A percentile compares a stretch with the other conserved stretches of the same genome.
Conservation (phyloP, 768 basidiomycete species). For the Xanthoconium stramineum region DNA sequence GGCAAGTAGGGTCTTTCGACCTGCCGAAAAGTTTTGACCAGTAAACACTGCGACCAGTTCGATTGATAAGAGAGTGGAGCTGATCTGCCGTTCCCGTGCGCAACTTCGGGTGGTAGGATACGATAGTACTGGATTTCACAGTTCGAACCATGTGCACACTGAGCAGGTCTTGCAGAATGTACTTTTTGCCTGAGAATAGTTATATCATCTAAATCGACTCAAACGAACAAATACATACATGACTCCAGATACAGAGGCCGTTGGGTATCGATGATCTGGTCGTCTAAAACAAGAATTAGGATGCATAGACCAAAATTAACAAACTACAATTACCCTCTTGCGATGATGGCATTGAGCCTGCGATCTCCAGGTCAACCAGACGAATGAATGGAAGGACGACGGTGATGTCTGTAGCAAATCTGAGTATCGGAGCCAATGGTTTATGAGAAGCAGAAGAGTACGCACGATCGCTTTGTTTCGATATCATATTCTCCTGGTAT, state of each 20-base stretch:
- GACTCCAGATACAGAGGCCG: constrained; percentile 38
- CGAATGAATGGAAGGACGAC: constrained; percentile 53
- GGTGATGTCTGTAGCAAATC: constrained; percentile 45
- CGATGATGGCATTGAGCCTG: not conserved
- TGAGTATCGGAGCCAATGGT: not conserved
- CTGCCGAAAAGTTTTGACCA: constrained; percentile 27
- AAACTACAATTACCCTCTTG: constrained; percentile 7
- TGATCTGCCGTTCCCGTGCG: constrained; percentile 21
- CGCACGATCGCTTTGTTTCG: constrained; percentile 51
- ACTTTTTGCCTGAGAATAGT: constrained; percentile 14
- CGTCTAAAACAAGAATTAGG: constrained; percentile 12
- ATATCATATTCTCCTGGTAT: constrained; percentile 48
- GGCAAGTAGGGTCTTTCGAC: constrained; percentile 49
- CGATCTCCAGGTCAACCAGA: constrained; percentile 19
- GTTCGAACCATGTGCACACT: constrained; percentile 50
- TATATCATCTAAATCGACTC: not conserved
- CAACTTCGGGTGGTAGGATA: constrained; percentile 30
- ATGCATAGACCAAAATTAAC: too few relatives aligned
- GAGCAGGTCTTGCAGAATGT: constrained; percentile 43
- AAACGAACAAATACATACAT: constrained; percentile 25
- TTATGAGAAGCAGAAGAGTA: constrained; percentile 26
- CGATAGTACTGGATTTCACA: constrained; percentile 19
- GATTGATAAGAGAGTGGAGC: constrained; percentile 28
- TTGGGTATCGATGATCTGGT: constrained; percentile 49
- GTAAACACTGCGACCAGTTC: constrained; percentile 33